phyloP scores from a whole-genome alignment of 495 filamentous ascomycete species.

The Hypoxylon rickii region DNA sequence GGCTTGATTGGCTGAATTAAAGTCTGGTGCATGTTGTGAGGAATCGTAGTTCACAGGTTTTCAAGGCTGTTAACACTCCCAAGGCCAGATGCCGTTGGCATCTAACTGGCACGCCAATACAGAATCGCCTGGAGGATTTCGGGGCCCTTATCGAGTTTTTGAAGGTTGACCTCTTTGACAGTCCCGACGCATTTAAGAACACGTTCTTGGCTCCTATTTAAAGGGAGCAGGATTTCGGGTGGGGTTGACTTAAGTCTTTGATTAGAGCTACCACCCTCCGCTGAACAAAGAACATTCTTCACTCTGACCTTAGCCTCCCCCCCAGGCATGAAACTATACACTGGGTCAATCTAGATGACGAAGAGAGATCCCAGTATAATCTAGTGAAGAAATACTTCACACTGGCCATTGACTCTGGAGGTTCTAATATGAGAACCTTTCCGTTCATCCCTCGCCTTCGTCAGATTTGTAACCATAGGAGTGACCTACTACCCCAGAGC shows the following conservation, averaged over 20 bases:
- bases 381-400: conserved; percentile 5
- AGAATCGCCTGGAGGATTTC: conserved; percentile 57
- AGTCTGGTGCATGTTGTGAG: conserved; percentile 41
- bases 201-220: conserved; percentile 4
- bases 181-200: conserved; percentile 26
- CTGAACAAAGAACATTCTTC: conserved; percentile 37
- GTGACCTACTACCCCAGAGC: conserved; percentile 8
- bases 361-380: conserved; percentile 6
- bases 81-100: conserved; percentile 48
- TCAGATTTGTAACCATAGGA: conserved; percentile 23
- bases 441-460: conserved; percentile 24
- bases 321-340: conserved; percentile 18
- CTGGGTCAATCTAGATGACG: conserved; percentile 1
- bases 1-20: neutral
- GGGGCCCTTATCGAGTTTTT: conserved; percentile 53
- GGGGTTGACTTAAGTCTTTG: conserved; percentile 27
- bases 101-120: conserved; percentile 55
- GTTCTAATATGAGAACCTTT: conserved; percentile 13
- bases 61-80: conserved; percentile 37
- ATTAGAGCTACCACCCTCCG: conserved; percentile 36
- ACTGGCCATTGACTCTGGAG: conserved; percentile 4
- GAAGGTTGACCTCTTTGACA: conserved; percentile 44
- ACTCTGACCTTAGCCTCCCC: conserved; percentile 40
- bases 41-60: conserved; percentile 37
- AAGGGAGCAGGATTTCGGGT: neutral